Conservation (phyloP, 208 protist species). For the Trypanosoma theileri region DNA sequence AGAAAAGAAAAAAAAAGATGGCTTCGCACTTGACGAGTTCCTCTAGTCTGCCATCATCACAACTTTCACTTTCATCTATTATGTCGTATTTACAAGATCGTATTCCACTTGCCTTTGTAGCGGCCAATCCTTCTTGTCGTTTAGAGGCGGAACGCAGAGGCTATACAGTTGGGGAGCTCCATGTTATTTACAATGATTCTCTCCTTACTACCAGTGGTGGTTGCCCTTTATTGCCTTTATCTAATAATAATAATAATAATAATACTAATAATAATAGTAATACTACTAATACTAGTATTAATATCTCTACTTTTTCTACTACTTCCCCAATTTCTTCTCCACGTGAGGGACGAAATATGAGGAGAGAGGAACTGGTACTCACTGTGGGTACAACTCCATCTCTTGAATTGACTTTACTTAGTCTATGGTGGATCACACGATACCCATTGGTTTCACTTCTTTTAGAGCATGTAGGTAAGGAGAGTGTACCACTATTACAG, state of each 20-base stretch:
- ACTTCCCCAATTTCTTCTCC: neutral
- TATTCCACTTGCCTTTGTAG: constrained; percentile 25
- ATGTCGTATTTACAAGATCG: constrained; percentile 38
- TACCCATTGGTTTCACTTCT: constrained; percentile 65
- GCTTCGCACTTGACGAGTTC: neutral
- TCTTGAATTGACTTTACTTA: constrained; percentile 23
- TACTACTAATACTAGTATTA: too few relatives aligned
- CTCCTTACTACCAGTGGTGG: neutral
- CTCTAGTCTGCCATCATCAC: neutral
- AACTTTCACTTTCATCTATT: constrained; percentile 16
- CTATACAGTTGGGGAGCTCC: constrained; percentile 37
- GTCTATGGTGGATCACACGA: constrained; percentile 74
- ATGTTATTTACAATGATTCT: constrained; percentile 33
- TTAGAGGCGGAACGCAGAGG: constrained; percentile 17
- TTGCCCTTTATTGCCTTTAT: too few relatives aligned
- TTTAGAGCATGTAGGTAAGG: constrained; percentile 43
- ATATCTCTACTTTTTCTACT: neutral
- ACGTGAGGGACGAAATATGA: too few relatives aligned
- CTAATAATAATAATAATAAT: too few relatives aligned
- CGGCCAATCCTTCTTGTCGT: constrained; percentile 16
- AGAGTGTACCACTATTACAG: constrained; percentile 56
- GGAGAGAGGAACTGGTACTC: constrained; percentile 8
- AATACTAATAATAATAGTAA: neutral
- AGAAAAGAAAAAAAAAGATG: neutral
- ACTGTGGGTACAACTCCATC: constrained; percentile 1